Evolutionary conservation across 495 filamentous ascomycete species (phyloP).

Genomic region (Daldinia concentrica): DNA sequence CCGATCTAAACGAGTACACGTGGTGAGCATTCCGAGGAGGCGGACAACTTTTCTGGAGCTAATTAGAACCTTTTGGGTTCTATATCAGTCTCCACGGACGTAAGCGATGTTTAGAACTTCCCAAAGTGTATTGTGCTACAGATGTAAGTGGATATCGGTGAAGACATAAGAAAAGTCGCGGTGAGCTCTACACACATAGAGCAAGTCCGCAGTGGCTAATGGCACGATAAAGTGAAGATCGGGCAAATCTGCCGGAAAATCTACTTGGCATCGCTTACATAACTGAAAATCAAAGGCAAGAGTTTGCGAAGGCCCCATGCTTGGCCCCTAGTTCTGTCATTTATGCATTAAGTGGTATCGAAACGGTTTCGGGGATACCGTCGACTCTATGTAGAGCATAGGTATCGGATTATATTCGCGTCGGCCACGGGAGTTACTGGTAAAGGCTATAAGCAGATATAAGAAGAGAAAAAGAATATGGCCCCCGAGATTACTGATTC

Average conservation of each 20-base stretch:
- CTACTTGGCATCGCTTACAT: conserved; percentile 20
- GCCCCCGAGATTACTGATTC: neutral
- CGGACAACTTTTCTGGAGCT: neutral
- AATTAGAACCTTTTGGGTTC: no score
- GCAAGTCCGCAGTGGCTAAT: neutral
- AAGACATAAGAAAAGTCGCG: conserved; percentile 21
- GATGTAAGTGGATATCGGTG: conserved; percentile 8
- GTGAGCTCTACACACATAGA: conserved; percentile 12
- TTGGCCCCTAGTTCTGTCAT: neutral
- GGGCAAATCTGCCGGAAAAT: conserved; percentile 10
- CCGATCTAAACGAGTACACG: conserved; percentile 1
- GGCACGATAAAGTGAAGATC: conserved; percentile 16
- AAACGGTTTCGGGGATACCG: conserved; percentile 15
- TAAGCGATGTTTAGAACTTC: no score
- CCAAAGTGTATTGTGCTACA: neutral
- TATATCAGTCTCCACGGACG: no score
- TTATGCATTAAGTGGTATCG: neutral
- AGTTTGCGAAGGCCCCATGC: conserved; percentile 24
- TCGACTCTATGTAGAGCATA: neutral
- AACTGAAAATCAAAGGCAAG: conserved; percentile 11
- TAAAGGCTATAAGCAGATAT: neutral
- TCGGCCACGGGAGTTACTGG: neutral
- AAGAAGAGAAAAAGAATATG: neutral
- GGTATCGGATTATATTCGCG: neutral
- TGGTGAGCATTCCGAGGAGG: neutral